Conservation (phyloP, 2,329 filamentous ascomycete genomes). For the Camillea tinctor region DNA sequence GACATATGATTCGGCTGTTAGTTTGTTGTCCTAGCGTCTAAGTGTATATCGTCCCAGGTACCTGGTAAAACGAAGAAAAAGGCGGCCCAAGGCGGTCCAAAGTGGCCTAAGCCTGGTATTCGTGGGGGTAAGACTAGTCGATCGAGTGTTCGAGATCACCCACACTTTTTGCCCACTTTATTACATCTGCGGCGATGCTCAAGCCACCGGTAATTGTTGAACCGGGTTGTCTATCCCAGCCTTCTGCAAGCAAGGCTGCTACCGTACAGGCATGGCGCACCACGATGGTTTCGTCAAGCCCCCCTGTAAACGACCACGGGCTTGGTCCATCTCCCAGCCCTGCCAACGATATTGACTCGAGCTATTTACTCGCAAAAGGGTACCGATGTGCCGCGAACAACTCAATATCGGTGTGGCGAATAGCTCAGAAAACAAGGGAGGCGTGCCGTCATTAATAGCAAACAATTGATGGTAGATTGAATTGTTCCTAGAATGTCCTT, state of each 20-base stretch:
- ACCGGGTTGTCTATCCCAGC: not conserved
- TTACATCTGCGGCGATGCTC: not conserved
- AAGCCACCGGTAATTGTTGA: constrained; percentile 3
- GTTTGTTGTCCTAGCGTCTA: not conserved
- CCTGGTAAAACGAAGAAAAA: constrained; percentile 7
- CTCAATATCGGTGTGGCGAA: constrained; percentile 1
- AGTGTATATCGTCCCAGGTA: constrained; percentile 10
- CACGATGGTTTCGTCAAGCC: not conserved
- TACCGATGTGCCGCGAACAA: not conserved
- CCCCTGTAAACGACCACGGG: not conserved
- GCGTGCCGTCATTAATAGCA: constrained; percentile 1
- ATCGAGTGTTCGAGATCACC: constrained; percentile 13
- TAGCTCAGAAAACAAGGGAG: not conserved
- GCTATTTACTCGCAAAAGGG: not conserved
- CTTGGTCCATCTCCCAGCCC: not conserved
- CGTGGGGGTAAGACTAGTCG: constrained; percentile 13
- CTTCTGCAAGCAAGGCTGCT: not conserved
- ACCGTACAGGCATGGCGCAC: not conserved
- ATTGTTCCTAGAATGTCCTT: constrained; percentile 12
- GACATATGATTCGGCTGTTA: not conserved
- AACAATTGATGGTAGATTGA: constrained; percentile 13
- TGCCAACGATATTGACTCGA: not conserved
- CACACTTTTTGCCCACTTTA: constrained; percentile 3
- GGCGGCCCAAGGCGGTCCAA: not conserved
- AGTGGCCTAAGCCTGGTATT: not conserved